Evolutionary conservation across 2,329 filamentous ascomycete species (phyloP).

Genomic region (Cordyceps farinosa): DNA sequence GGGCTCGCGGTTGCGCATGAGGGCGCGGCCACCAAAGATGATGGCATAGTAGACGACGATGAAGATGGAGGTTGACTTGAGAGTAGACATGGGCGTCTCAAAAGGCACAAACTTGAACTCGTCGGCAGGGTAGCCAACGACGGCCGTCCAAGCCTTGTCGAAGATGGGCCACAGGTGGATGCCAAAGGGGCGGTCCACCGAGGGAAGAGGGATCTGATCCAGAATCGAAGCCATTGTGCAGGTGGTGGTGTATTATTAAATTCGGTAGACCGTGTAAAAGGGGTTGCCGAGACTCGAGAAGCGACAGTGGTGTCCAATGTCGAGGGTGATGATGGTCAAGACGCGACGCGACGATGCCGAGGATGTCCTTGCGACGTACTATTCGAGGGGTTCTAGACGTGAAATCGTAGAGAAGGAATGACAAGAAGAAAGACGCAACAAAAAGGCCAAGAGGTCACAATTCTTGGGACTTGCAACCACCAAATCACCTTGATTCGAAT

Average conservation of each 20-base stretch:
- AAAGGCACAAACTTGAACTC: conserved; percentile 82
- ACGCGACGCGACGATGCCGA: conserved; percentile 11
- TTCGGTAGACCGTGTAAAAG: conserved; percentile 17
- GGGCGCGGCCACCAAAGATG: conserved; percentile 87
- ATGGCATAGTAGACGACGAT: conserved; percentile 87
- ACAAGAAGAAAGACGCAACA: conserved; percentile 30
- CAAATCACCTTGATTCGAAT: conserved; percentile 1
- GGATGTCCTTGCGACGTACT: not conserved
- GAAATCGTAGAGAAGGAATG: conserved; percentile 30
- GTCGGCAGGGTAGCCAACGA: conserved; percentile 77
- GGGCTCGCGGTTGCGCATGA: conserved; percentile 83
- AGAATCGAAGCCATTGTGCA: conserved; percentile 44
- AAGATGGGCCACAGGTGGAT: conserved; percentile 92
- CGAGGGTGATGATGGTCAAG: not conserved
- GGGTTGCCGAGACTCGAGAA: conserved; percentile 1
- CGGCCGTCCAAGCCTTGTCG: conserved; percentile 73
- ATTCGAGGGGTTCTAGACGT: conserved; percentile 10
- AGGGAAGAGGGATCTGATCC: conserved; percentile 64
- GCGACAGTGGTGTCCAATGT: not conserved
- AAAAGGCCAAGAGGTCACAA: not conserved
- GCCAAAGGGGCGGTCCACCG: conserved; percentile 88
- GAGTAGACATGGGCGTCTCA: conserved; percentile 83
- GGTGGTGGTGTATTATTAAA: conserved; percentile 4
- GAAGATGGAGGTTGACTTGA: conserved; percentile 76
- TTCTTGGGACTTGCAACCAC: not conserved